A percentile compares a stretch with the other conserved stretches of the same genome.
These are phyloP conservation scores for Berberis vulgaris DNA, from an alignment of 164 flowering plant species.

Conservation along the genomic window DNA sequence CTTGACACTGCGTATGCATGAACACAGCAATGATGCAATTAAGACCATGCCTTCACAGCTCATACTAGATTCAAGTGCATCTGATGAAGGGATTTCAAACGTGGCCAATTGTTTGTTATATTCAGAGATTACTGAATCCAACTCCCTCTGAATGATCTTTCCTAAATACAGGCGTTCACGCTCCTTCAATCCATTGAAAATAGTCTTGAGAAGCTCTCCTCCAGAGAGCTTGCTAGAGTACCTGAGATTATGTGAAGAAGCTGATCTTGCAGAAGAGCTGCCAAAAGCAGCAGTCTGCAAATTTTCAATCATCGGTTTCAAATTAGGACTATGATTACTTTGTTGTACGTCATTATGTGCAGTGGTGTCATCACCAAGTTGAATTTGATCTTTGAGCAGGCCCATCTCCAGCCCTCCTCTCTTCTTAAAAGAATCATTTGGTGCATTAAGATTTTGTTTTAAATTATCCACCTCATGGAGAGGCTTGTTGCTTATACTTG, in stretches of 20 bases:
- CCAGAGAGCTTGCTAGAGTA: conserved; percentile 27
- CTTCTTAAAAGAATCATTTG: conserved; percentile 20
- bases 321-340: conserved; percentile 22
- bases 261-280: conserved; percentile 9
- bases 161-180: conserved; percentile 45
- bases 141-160: conserved; percentile 45
- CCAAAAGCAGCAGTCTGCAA: conserved; percentile 7
- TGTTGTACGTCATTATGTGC: conserved; percentile 59
- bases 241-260: conserved; percentile 21
- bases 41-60: conserved; percentile 96
- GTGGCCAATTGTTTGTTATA: conserved; percentile 68
- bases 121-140: conserved; percentile 56
- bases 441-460: conserved; percentile 17
- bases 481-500: conserved; percentile 15
- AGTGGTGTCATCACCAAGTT: conserved; percentile 47
- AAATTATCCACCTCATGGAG: conserved; percentile 21
- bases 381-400: conserved; percentile 27
- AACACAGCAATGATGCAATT: conserved; percentile 85
- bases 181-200: conserved; percentile 38
- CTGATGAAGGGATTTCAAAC: conserved; percentile 55
- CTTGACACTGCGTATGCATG: conserved; percentile 90
- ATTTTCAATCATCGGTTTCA: conserved; percentile 22
- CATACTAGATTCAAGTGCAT: conserved; percentile 41
- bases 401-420: conserved; percentile 34
- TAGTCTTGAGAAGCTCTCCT: conserved; percentile 32